Evolutionary conservation across 1,284 basidiomycete genomes (phyloP), one percentile per base, ranked within the genome.

Genomic region (Fomes fomentarius): DNA sequence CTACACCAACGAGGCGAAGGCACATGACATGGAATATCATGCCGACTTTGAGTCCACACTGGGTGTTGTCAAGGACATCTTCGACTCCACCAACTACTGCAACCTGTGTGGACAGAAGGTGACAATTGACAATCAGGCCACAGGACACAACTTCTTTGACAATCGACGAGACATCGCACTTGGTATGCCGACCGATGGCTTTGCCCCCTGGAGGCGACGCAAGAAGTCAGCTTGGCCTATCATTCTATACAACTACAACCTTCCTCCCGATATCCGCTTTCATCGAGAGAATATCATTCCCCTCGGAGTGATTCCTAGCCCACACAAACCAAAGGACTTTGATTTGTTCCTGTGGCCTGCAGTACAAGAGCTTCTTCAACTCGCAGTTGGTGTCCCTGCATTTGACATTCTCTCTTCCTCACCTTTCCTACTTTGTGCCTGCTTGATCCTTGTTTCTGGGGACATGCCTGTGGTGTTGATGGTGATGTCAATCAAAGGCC

Each of bases 231-330:
- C 68, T 0, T 78, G 75, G 77, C 76, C 76, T 0, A 49, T 79
- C 4, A 61, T 80, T 22, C 35, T 75, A 1, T 69, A 72, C 57
- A 73, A 73, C 56, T 75, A 75, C 57, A 78, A 72, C 47, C 67
- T 78, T 6, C 69, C 71, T 1, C 74, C 75, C 4, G 67, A 72
- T 4, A 56, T 64, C 4, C 65, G 63, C 4, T 64, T 70, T 42
- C 70, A 69, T 25, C 54, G 65, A 4, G 41, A 68, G 7, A 12
- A 75, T 50, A 65, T 75, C 12, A 45, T 79, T 1, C 63, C 60
- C 17, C 46, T 78, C n/a, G 74, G 75, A 9, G 64, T 76, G 14
- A 73, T 80, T 37, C 77, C 77, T 0, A 76, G 77, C 0, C 78
- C 76, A 0, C 74, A 73, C n/a, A 75, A 75, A 45, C 76, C 76